Conservation (phyloP, 305 asterid genomes). For the Plantago rigida region DNA sequence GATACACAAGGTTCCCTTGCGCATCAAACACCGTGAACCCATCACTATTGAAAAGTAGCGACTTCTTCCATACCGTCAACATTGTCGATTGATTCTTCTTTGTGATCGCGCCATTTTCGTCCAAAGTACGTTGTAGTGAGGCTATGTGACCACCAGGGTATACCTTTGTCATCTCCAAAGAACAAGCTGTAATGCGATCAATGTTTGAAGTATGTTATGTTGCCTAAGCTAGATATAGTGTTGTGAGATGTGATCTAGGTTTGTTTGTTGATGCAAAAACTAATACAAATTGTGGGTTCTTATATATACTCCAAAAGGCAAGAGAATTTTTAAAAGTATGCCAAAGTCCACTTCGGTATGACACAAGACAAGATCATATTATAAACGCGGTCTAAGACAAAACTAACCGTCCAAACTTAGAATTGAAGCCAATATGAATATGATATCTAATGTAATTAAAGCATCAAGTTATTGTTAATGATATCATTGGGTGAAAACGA, state of each 20-base stretch:
- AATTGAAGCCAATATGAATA: neutral
- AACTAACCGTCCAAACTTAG: neutral
- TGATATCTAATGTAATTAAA: neutral
- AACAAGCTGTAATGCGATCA: neutral
- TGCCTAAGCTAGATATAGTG: neutral
- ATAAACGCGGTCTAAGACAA: neutral
- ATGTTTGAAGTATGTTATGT: neutral
- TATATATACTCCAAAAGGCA: neutral
- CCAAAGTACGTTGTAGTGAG: neutral
- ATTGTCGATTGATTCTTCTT: slow-evolving; percentile 21
- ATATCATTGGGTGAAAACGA: slow-evolving; percentile 1
- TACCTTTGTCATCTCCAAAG: slow-evolving; percentile 4
- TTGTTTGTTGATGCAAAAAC: neutral
- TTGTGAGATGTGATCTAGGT: neutral
- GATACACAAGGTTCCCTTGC: slow-evolving; percentile 50
- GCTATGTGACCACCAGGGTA: neutral
- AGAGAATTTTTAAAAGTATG: neutral
- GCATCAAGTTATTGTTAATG: neutral
- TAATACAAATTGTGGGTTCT: neutral
- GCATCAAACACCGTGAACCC: slow-evolving; percentile 69
- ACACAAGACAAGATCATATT: neutral
- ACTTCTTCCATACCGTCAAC: slow-evolving; percentile 75
- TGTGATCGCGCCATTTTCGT: neutral
- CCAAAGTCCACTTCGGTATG: neutral
- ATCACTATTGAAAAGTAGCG: slow-evolving; percentile 53